phyloP scores from a whole-genome alignment of 2,329 filamentous ascomycete species.

The Escovopsis sp. region DNA sequence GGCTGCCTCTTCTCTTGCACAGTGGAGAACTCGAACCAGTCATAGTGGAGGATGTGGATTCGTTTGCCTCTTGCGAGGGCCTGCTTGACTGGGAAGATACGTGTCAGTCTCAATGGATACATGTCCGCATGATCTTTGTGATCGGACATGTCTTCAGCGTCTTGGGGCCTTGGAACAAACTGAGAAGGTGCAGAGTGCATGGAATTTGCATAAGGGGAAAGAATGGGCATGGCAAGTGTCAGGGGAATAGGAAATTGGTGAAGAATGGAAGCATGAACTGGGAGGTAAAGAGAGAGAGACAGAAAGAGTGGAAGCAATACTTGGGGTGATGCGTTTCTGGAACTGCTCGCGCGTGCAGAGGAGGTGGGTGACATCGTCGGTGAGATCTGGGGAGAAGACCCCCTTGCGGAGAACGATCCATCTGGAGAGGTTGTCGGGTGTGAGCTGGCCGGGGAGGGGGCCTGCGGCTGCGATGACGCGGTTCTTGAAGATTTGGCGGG shows the following conservation, averaged over 20 bases:
- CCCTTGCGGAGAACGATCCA: slow-evolving; percentile 55
- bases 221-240: too few species aligned
- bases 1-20: slow-evolving; percentile 16
- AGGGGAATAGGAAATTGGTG: too few species aligned
- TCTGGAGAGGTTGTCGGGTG: slow-evolving; percentile 39
- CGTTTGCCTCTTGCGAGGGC: slow-evolving; percentile 20
- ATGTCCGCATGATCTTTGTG: background rate
- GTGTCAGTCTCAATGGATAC: background rate
- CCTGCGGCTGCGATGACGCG: slow-evolving; percentile 43
- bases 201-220: too few species aligned
- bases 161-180: too few species aligned
- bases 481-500: slow-evolving; percentile 31
- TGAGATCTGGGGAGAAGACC: slow-evolving; percentile 33
- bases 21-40: slow-evolving; percentile 38
- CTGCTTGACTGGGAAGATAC: slow-evolving; percentile 18
- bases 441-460: slow-evolving; percentile 33
- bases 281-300: background rate
- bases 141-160: too few species aligned
- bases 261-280: background rate
- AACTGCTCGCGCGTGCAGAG: slow-evolving; percentile 50
- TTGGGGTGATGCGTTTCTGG: slow-evolving; percentile 24
- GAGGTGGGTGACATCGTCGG: slow-evolving; percentile 52
- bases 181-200: too few species aligned
- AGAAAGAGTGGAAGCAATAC: slow-evolving; percentile 11
- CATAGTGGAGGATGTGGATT: slow-evolving; percentile 28